These are phyloP conservation scores for Penicillium sp. DNA, from an alignment of 2,329 filamentous ascomycete genomes.

Conservation along the genomic window DNA sequence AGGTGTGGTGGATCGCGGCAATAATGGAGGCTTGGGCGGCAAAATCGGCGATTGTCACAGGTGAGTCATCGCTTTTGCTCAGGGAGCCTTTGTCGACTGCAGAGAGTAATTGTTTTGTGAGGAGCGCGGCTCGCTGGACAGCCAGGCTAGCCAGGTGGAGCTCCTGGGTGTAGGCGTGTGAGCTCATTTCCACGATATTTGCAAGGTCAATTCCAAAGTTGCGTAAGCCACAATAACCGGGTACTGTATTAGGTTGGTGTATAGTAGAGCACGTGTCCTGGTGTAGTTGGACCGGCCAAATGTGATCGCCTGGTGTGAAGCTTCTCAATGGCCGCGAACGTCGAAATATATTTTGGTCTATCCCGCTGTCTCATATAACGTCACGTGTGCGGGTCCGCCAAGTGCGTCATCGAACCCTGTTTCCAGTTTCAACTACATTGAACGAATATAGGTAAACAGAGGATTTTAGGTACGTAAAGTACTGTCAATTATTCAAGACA, in stretches of 20 bases:
- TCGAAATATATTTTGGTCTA: neutral
- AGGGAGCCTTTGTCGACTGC: slow-evolving; percentile 53
- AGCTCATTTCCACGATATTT: slow-evolving; percentile 23
- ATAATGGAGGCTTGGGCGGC: slow-evolving; percentile 65
- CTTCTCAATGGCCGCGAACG: neutral
- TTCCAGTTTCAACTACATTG: neutral
- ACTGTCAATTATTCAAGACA: neutral
- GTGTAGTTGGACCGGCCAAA: neutral
- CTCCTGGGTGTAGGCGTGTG: slow-evolving; percentile 35
- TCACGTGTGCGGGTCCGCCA: neutral
- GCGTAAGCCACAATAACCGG: neutral
- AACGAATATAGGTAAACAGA: neutral
- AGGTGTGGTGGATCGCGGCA: slow-evolving; percentile 54
- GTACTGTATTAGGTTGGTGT: neutral
- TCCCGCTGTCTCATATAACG: neutral
- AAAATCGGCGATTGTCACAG: slow-evolving; percentile 66
- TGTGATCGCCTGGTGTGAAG: neutral
- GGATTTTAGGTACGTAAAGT: neutral
- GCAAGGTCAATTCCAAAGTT: neutral
- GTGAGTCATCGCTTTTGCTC: slow-evolving; percentile 59
- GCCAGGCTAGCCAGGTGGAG: slow-evolving; percentile 43
- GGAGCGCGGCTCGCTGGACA: slow-evolving; percentile 57
- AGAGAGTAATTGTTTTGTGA: slow-evolving; percentile 58
- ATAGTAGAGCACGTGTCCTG: neutral
- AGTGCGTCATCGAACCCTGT: neutral